These are phyloP conservation scores for Penicillium sp. DNA, from an alignment of 2,329 filamentous ascomycete genomes.

Conservation along the genomic window DNA sequence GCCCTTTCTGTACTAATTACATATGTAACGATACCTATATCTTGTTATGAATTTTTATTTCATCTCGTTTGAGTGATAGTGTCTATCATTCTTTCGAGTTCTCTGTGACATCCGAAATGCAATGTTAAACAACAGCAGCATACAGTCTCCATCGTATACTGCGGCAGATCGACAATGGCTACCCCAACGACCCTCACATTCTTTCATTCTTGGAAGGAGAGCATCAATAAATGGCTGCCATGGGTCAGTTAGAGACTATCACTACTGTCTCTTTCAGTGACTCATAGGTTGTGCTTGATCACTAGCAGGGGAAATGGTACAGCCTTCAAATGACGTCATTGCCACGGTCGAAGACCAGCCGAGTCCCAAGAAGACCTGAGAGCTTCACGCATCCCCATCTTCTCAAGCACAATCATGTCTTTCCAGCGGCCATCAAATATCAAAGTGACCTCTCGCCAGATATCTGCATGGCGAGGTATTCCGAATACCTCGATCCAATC, in stretches of 20 bases:
- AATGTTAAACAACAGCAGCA: neutral
- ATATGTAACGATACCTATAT: neutral
- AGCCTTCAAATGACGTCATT: neutral
- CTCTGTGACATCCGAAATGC: neutral
- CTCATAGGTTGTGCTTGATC: neutral
- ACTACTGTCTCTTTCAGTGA: neutral
- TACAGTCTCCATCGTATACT: neutral
- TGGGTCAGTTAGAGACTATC: neutral
- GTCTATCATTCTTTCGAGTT: neutral
- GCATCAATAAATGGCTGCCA: neutral
- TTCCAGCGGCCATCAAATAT: constrained; percentile 56
- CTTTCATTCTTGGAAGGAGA: neutral
- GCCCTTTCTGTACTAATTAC: neutral
- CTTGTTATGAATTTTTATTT: neutral
- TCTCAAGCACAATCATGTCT: constrained; percentile 28
- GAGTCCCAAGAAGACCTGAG: neutral
- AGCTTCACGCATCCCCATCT: neutral
- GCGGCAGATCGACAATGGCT: neutral
- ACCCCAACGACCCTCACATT: neutral
- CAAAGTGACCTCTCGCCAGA: constrained; percentile 60
- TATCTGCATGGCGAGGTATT: constrained; percentile 59
- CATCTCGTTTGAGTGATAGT: neutral
- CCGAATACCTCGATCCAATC: constrained; percentile 68
- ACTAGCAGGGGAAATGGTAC: neutral
- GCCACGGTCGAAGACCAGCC: neutral